Percentiles rank a stretch among this genome's conserved stretches.
phyloP scores from a whole-genome alignment of 2,329 filamentous ascomycete species.

The Fusarium napiforme region DNA sequence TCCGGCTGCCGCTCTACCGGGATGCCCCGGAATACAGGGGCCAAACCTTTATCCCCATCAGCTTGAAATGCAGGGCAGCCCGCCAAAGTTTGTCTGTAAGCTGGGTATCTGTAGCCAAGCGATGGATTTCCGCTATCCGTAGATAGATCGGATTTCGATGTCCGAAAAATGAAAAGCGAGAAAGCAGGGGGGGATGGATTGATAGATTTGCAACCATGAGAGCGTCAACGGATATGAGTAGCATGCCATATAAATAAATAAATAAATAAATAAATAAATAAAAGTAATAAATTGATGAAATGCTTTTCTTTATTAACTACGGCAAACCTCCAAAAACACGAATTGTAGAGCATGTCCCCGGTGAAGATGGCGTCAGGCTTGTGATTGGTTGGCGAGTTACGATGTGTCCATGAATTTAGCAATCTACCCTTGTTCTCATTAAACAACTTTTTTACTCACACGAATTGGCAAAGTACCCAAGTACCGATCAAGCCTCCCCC shows the following conservation, averaged over 20 bases:
- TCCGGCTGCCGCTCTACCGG: conserved; percentile 28
- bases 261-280: not conserved
- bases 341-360: not conserved
- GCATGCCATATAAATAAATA: not conserved
- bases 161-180: not conserved
- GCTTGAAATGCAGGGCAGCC: conserved; percentile 14
- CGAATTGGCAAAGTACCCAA: conserved; percentile 14
- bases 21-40: conserved; percentile 32
- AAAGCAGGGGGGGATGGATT: not conserved
- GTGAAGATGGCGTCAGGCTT: not conserved
- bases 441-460: conserved; percentile 40
- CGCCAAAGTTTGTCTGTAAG: conserved; percentile 22
- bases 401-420: conserved; percentile 37
- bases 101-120: conserved; percentile 6
- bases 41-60: conserved; percentile 13
- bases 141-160: not conserved
- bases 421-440: conserved; percentile 34
- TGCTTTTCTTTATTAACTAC: not conserved
- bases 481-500: conserved; percentile 32
- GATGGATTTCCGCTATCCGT: not conserved
- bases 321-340: not conserved
- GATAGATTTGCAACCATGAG: not conserved
- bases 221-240: not conserved
- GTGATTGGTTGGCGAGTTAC: conserved; percentile 12
- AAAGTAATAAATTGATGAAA: not conserved